These are phyloP conservation scores for Microbotryomycetes sp. DNA, from an alignment of 1,284 basidiomycete genomes.

Conservation along the genomic window DNA sequence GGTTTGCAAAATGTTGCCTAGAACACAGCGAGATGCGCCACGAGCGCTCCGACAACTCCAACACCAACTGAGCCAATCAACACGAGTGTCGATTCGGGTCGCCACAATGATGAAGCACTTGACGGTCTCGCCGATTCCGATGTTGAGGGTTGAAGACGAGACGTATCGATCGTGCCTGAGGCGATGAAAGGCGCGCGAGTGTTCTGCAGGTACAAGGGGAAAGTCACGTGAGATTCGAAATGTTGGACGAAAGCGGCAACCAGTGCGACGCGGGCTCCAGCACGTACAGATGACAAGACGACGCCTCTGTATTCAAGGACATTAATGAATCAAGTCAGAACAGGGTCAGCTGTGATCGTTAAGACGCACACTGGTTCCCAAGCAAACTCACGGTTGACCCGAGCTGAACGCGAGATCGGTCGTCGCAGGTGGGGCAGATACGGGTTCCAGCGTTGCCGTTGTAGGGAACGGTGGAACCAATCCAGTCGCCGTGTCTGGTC, in stretches of 20 bases:
- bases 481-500: constrained; percentile 16
- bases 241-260: no score
- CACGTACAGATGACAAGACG: constrained; percentile 5
- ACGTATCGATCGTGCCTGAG: constrained; percentile 14
- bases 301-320: constrained; percentile 4
- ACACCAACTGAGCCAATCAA: not conserved
- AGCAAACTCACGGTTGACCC: constrained; percentile 6
- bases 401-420: constrained; percentile 3
- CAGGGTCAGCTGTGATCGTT: no score
- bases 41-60: not conserved
- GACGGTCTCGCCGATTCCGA: not conserved
- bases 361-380: no score
- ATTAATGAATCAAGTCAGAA: not conserved
- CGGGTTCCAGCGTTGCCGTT: constrained; percentile 12
- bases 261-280: no score
- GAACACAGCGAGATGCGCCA: not conserved
- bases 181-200: constrained; percentile 18
- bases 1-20: no score
- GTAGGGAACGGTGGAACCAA: constrained; percentile 19
- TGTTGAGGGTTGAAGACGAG: not conserved
- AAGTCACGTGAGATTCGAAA: no score
- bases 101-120: not conserved
- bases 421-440: constrained; percentile 10
- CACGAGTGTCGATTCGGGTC: not conserved
- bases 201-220: not conserved